Evolutionary conservation across 805 yeast species (phyloP), one percentile per base, ranked within the genome.

Genomic region (Candida orba): DNA sequence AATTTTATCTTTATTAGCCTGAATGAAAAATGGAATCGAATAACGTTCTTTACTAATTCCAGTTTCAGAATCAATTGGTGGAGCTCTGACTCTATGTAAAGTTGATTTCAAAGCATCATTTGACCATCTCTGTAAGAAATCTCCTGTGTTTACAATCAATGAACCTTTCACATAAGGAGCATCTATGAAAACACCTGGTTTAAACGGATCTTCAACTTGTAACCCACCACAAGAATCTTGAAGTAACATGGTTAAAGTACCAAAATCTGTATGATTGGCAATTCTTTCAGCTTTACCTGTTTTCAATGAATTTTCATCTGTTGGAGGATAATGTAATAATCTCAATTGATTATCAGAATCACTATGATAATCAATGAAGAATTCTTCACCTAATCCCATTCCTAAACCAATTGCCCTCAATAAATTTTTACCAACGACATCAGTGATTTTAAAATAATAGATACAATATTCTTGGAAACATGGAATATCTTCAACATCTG

Each of bases 231-330:
- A 48, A 20, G 40, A 43, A 40, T 57, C 60, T 42, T 57, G 60
- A 4, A 53, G 33, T 8, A 55, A 37, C 54, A 57, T 51, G 0
- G 60, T 57, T n/a, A 57, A 32, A 8, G 60, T 55, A 18, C 59
- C 60, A 41, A 53, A 54, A 37, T 57, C 60, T 5, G 60, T 56
- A 32, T 56, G 60, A 6, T 58, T 58, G n/a, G 56, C 60, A 24
- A 56, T 55, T 45, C 59, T 52, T 38, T 58, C 60, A 6, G 58
- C 38, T 38, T 50, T 53, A 1, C 58, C 55, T 1, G 31, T 34
- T 36, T 43, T 44, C 39, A 56, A 36, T 15, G 39, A 41, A 6
- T 18, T 29, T 36, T 46, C 53, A 37, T 50, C 46, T 2, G 55
- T 51, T 17, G 56, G 53, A n/a, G 60, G 60, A 38, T 56, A 56